Evolutionary conservation across 2,329 filamentous ascomycete genomes (phyloP).

Genomic region (Talaromyces sp.): DNA sequence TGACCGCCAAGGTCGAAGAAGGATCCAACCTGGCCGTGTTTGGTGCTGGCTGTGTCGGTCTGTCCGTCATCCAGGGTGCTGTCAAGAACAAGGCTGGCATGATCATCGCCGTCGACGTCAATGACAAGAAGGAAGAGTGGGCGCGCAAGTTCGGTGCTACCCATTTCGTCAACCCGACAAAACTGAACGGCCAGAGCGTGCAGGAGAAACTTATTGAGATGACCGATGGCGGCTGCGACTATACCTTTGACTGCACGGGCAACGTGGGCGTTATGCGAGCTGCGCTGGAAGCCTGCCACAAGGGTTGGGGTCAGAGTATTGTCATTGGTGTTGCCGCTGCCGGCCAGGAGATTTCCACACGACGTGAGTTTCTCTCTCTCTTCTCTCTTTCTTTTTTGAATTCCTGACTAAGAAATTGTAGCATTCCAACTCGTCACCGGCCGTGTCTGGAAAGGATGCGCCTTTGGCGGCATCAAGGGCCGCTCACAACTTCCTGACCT

Average conservation of each 20-base stretch:
- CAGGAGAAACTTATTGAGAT: conserved; percentile 93
- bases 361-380: conserved; percentile 62
- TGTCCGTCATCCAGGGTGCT: conserved; percentile 91
- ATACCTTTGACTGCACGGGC: conserved; percentile 98
- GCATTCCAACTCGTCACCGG: conserved; percentile 98
- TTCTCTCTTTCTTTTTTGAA: conserved; percentile 18
- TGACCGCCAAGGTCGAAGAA: conserved; percentile 87
- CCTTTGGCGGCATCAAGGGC: conserved; percentile 97
- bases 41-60: conserved; percentile 89
- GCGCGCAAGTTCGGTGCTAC: conserved; percentile 90
- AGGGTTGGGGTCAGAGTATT: conserved; percentile 98
- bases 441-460: conserved; percentile 95
- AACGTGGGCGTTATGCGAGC: conserved; percentile 95
- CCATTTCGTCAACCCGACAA: conserved; percentile 89
- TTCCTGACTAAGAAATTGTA: conserved; percentile 28
- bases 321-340: conserved; percentile 96
- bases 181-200: conserved; percentile 68
- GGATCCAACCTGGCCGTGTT: conserved; percentile 88
- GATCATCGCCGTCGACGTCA: conserved; percentile 67
- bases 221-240: conserved; percentile 97
- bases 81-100: conserved; percentile 69
- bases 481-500: conserved; percentile 84
- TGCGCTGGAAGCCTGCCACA: conserved; percentile 95
- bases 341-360: conserved; percentile 88
- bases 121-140: conserved; percentile 88